Base-by-base conservation (phyloP, 306 rosid genomes). In the Lupinus albus region DNA sequence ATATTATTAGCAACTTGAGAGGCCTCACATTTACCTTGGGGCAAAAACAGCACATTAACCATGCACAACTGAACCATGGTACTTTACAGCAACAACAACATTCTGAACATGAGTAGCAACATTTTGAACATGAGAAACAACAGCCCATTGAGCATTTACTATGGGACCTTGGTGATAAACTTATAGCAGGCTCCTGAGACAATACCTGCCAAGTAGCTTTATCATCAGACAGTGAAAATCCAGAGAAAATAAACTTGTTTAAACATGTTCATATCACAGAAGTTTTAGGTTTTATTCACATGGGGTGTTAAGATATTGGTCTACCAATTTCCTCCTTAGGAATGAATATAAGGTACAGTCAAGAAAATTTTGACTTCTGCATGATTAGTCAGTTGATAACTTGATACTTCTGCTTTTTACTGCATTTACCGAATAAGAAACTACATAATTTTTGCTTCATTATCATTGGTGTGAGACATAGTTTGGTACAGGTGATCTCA, bases 81-180 rank as follows among this genome's bases (percentile, higher is more conserved):
- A 39, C 45, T 39, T 39, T 9, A 39, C 12, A 36, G 11, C 42
- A 7, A 36, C 42, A 9, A 39, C 45, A 39, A 39, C 45, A 36
- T 6, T 10, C n/a, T n/a, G n/a, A n/a, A n/a, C n/a, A n/a, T n/a
- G n/a, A n/a, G n/a, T n/a, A n/a, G n/a, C n/a, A n/a, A n/a, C n/a
- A 39, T 8, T 39, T 54, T 54, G 60, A 54, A n/a, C 38, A 54
- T 54, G 21, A 49, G 21, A 38, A 53, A 53, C 63, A 68, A 67
- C 62, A 38, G 56, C 75, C 75, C 75, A 57, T 70, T 21, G 16
- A 45, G 57, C 48, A 33, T 33, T 45, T 65, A 46, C 36, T 12
- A 47, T 1, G 33, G 16, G 30, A 30, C 63, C 16, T 32, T 45
- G 15, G 15, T 39, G 18, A 45, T 32, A 30, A 70, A 7, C 13